Conservation (phyloP, 176 grass and related monocot genomes). For the Cenchrus purpureus region DNA sequence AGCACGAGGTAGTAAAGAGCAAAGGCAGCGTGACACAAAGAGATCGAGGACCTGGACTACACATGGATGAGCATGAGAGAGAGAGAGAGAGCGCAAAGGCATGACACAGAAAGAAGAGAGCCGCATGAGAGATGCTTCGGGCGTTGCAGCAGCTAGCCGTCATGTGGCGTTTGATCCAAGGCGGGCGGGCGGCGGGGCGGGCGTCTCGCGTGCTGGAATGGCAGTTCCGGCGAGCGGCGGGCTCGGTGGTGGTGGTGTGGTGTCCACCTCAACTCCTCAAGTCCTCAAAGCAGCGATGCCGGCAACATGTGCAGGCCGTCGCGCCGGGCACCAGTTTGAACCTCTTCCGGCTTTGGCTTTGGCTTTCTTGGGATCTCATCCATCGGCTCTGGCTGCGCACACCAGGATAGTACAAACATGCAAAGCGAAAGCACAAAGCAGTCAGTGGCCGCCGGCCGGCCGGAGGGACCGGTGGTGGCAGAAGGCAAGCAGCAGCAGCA, state of each 20-base stretch:
- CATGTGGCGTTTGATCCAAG: too few species aligned
- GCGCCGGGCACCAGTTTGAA: background rate
- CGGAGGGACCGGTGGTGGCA: background rate
- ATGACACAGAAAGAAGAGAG: too few species aligned
- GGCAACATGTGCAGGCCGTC: background rate
- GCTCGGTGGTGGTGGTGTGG: background rate
- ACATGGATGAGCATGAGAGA: background rate
- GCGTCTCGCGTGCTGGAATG: too few species aligned
- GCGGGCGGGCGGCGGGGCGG: too few species aligned
- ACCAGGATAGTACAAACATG: background rate
- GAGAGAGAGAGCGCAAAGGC: too few species aligned
- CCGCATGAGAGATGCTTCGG: too few species aligned
- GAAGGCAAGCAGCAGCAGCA: background rate
- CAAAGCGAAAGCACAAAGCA: background rate
- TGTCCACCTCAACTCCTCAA: background rate
- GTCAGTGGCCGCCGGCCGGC: too few species aligned
- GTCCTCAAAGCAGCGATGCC: background rate
- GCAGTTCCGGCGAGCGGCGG: too few species aligned
- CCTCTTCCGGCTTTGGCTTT: background rate
- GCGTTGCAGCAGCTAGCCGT: too few species aligned
- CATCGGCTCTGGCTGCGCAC: background rate
- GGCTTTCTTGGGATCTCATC: conserved; percentile 7
- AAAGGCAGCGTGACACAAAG: background rate
- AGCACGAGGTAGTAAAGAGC: conserved; percentile 12
- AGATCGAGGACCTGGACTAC: background rate